A percentile compares a stretch with the other conserved stretches of the same genome.
These are phyloP conservation scores for Strobilomyces confusus DNA, from an alignment of 768 basidiomycete species.

Conservation along the genomic window DNA sequence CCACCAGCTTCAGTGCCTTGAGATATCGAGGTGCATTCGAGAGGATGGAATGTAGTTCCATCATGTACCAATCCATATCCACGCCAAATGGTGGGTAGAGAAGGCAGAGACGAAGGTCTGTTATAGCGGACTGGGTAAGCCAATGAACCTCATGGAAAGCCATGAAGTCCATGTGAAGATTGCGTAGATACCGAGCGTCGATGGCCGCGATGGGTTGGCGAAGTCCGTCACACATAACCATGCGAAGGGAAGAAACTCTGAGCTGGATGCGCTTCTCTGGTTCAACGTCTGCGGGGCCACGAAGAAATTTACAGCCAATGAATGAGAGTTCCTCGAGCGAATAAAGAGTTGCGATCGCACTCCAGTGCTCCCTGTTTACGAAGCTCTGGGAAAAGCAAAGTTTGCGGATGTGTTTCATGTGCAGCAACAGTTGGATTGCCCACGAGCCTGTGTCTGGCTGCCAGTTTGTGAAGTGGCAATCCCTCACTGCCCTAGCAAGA, in stretches of 20 bases:
- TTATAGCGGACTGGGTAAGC: constrained; percentile 1
- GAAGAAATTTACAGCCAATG: not conserved
- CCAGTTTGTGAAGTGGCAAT: constrained; percentile 12
- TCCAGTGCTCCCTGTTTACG: constrained; percentile 8
- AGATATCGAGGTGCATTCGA: not conserved
- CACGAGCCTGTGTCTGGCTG: not conserved
- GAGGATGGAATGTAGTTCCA: not conserved
- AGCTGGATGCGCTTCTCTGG: constrained; percentile 5
- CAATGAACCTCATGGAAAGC: not conserved
- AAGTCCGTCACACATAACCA: not conserved
- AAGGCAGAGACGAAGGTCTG: not conserved
- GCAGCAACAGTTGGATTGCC: not conserved
- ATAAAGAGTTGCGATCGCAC: constrained; percentile 3
- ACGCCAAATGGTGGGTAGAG: not conserved
- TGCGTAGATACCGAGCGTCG: not conserved
- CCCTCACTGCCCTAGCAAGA: constrained; percentile 30
- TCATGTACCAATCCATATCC: not conserved
- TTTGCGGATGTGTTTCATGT: constrained; percentile 16
- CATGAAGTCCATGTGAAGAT: not conserved
- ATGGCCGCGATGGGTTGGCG: not conserved
- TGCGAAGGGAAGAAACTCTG: constrained; percentile 5
- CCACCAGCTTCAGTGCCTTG: not conserved
- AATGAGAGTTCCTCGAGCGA: constrained; percentile 19
- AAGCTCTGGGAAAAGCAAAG: constrained; percentile 7
- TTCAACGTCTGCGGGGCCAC: not conserved